Conservation (phyloP, 768 basidiomycete species). For the Zangia roseola region DNA sequence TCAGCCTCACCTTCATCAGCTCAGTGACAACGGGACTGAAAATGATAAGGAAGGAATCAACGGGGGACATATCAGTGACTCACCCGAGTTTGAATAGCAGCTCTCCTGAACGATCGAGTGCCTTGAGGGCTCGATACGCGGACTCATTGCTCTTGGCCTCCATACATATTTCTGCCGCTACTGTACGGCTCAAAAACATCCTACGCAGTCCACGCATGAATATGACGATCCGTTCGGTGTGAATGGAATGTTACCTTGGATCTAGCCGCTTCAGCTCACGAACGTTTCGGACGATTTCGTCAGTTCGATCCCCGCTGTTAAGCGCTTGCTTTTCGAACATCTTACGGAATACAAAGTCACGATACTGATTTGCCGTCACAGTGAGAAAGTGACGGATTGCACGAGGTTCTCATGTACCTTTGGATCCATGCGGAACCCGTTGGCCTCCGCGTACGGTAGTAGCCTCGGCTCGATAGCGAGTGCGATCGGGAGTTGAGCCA, state of each 20-base stretch:
- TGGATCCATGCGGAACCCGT: constrained; percentile 77
- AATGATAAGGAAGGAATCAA: constrained; percentile 12
- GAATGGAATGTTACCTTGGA: constrained; percentile 46
- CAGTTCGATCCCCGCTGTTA: constrained; percentile 50
- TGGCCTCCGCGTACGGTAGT: constrained; percentile 66
- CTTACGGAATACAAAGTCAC: constrained; percentile 84
- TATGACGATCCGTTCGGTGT: background rate
- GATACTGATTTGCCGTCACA: constrained; percentile 48
- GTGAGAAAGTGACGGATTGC: constrained; percentile 11
- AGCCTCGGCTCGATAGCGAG: constrained; percentile 75
- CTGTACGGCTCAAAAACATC: constrained; percentile 80
- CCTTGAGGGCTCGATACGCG: constrained; percentile 67
- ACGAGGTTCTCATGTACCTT: constrained; percentile 46
- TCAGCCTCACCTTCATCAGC: constrained; percentile 55
- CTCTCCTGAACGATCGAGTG: constrained; percentile 60
- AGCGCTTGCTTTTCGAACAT: constrained; percentile 66
- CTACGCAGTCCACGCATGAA: constrained; percentile 35
- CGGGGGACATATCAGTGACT: constrained; percentile 19
- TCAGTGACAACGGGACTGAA: constrained; percentile 51
- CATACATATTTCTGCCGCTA: constrained; percentile 83
- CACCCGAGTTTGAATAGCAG: constrained; percentile 70
- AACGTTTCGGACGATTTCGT: constrained; percentile 69
- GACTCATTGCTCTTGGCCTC: constrained; percentile 70
- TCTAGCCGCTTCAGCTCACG: constrained; percentile 71
- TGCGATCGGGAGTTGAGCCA: constrained; percentile 73